These are phyloP conservation scores for Metschnikowia rubicola DNA, from an alignment of 805 yeast species.

Conservation along the genomic window DNA sequence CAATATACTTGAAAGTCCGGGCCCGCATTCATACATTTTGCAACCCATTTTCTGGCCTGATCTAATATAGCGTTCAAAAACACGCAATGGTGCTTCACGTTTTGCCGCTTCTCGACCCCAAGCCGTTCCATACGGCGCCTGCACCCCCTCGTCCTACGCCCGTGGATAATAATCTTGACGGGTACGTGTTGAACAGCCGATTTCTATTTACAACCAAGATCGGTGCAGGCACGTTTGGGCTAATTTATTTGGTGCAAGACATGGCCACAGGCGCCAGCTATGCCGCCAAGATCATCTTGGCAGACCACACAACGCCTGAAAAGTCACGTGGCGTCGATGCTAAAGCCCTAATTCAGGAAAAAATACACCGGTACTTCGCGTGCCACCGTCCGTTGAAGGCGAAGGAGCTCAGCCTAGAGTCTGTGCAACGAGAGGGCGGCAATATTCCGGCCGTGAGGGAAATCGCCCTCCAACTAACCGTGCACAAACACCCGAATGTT, in stretches of 20 bases:
- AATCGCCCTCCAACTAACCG: slow-evolving; percentile 66
- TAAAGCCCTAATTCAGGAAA: slow-evolving; percentile 48
- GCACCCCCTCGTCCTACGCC: slow-evolving; percentile 30
- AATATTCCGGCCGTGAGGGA: slow-evolving; percentile 51
- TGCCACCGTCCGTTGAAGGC: slow-evolving; percentile 5
- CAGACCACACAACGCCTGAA: slow-evolving; percentile 42
- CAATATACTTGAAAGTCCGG: background rate
- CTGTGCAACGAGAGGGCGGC: slow-evolving; percentile 25
- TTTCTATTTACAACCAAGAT: slow-evolving; percentile 48
- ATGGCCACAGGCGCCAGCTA: slow-evolving; percentile 44
- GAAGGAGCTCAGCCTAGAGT: slow-evolving; percentile 8
- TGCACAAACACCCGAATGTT: slow-evolving; percentile 76
- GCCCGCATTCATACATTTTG: background rate
- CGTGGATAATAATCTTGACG: slow-evolving; percentile 65
- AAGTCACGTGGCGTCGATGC: slow-evolving; percentile 72
- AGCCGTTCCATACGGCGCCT: slow-evolving; percentile 1
- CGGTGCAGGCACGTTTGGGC: slow-evolving; percentile 41
- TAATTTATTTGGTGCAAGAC: slow-evolving; percentile 48
- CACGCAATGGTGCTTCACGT: slow-evolving; percentile 47
- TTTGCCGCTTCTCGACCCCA: slow-evolving; percentile 60
- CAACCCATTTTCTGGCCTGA: background rate
- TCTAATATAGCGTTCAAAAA: background rate
- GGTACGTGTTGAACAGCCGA: slow-evolving; percentile 59
- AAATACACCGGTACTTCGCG: slow-evolving; percentile 16
- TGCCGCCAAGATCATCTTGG: slow-evolving; percentile 72